These are phyloP conservation scores for Colletotrichum sp. DNA, from an alignment of 2,329 filamentous ascomycete genomes.

Conservation along the genomic window DNA sequence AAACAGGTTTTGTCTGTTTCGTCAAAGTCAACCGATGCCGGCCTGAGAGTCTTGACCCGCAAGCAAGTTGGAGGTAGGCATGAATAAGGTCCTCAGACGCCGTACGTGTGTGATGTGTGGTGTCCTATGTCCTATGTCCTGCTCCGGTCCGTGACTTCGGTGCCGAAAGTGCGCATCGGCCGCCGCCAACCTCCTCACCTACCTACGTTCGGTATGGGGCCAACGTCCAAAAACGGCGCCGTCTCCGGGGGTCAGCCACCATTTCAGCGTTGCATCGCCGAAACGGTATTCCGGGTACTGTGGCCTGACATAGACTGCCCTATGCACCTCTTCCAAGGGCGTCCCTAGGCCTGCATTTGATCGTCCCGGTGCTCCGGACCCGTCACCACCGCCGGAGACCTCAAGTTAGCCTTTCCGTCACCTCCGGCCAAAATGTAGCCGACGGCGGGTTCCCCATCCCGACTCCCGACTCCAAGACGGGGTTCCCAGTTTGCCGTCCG, in stretches of 20 bases:
- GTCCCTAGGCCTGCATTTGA: conserved; percentile 11
- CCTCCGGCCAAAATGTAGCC: background rate
- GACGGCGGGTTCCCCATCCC: background rate
- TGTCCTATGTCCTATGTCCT: background rate
- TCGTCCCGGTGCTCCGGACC: conserved; percentile 8
- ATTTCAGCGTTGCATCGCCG: background rate
- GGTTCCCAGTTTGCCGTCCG: background rate
- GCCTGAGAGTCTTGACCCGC: background rate
- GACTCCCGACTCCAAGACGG: background rate
- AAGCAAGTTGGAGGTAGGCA: background rate
- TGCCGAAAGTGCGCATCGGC: background rate
- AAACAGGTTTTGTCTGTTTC: background rate
- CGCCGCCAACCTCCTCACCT: background rate
- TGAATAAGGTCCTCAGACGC: background rate
- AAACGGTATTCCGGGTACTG: background rate
- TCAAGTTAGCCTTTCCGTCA: background rate
- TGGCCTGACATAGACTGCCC: background rate
- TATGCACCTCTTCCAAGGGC: conserved; percentile 5
- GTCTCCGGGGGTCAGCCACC: background rate
- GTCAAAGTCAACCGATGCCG: background rate
- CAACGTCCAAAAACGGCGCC: conserved; percentile 3
- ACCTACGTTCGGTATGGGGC: background rate
- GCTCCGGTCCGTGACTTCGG: conserved; percentile 10
- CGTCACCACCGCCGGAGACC: background rate
- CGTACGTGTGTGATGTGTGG: background rate